These are phyloP conservation scores for Beta lomatogona DNA, from an alignment of 179 eudicot species.

Conservation along the genomic window DNA sequence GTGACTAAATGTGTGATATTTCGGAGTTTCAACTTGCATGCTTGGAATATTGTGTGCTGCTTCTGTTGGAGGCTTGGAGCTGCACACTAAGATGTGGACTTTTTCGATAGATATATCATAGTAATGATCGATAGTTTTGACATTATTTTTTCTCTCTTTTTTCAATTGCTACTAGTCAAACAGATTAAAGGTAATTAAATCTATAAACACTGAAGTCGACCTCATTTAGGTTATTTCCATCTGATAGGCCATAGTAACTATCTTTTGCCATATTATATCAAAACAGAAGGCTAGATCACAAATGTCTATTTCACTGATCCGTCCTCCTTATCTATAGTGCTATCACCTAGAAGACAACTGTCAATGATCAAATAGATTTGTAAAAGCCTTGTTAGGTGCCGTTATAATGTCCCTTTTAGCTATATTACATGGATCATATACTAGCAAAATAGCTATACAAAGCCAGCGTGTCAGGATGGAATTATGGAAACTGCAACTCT, in stretches of 20 bases:
- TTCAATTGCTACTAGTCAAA: background rate
- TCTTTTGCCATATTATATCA: background rate
- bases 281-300: background rate
- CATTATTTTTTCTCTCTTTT: background rate
- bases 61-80: background rate
- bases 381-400: background rate
- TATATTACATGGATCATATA: background rate
- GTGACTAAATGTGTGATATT: background rate
- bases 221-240: too few relatives aligned
- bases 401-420: background rate
- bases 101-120: background rate
- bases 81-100: background rate
- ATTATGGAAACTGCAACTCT: too few relatives aligned
- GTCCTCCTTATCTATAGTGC: background rate
- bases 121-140: background rate
- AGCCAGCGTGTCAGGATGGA: too few relatives aligned
- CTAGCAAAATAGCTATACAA: background rate
- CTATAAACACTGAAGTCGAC: too few relatives aligned
- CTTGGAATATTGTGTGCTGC: background rate
- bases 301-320: background rate
- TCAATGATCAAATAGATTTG: background rate
- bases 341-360: background rate
- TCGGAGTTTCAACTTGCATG: constrained; percentile 8
- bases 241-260: too few relatives aligned
- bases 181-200: background rate